phyloP scores from a whole-genome alignment of 2,329 filamentous ascomycete genomes.

The Chrysoporthe deuterocubensis region DNA sequence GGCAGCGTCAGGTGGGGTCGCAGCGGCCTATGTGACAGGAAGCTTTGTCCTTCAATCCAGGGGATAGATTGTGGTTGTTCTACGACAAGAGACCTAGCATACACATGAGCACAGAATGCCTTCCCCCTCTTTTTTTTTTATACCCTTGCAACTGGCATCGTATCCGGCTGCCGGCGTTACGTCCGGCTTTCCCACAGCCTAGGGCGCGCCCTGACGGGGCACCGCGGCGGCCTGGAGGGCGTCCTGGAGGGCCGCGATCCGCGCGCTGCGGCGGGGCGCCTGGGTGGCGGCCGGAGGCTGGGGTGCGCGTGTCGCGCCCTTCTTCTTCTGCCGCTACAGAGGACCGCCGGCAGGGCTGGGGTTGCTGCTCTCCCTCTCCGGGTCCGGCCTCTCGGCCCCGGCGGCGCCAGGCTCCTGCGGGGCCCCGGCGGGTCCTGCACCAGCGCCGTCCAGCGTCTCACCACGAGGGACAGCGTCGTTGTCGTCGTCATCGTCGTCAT shows the following conservation, averaged over 20 bases:
- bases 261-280: not conserved
- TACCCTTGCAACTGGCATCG: not conserved
- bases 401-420: not conserved
- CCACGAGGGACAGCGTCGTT: no score
- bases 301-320: not conserved
- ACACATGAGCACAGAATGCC: no score
- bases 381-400: not conserved
- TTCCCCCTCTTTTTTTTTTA: no score
- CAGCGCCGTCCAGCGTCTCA: not conserved
- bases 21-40: not conserved
- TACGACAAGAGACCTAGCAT: no score
- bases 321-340: not conserved
- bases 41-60: no score
- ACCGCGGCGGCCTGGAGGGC: no score
- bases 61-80: no score
- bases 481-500: no score
- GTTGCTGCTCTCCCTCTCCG: not conserved
- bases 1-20: no score
- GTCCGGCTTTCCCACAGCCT: no score
- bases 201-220: no score
- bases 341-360: not conserved
- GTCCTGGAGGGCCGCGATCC: not conserved
- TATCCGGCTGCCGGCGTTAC: no score
- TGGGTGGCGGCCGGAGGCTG: not conserved
- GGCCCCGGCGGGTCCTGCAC: not conserved